phyloP scores from a whole-genome alignment of 805 yeast species.

The Kazachstania psychrophila region DNA sequence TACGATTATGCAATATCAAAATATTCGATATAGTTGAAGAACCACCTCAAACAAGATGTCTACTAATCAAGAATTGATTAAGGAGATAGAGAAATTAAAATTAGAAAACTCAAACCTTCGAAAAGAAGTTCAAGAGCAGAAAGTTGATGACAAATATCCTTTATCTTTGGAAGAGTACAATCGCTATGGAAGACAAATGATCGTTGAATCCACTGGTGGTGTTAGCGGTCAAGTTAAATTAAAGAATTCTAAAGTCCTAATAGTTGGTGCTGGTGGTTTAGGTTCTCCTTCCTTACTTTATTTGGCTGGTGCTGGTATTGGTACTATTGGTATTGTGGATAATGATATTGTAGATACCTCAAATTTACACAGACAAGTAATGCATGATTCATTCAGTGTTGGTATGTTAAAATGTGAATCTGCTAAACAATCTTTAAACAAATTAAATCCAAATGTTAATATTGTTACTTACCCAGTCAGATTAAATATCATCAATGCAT shows the following conservation, averaged over 20 bases:
- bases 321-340: constrained; percentile 77
- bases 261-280: constrained; percentile 94
- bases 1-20: no score
- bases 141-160: constrained; percentile 6
- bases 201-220: constrained; percentile 70
- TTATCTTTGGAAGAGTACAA: constrained; percentile 55
- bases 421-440: constrained; percentile 47
- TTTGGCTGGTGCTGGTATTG: constrained; percentile 82
- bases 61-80: constrained; percentile 11
- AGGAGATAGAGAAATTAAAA: constrained; percentile 20
- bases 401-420: constrained; percentile 72
- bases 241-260: constrained; percentile 51
- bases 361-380: constrained; percentile 81
- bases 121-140: not conserved
- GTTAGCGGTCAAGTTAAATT: constrained; percentile 47
- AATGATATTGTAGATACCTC: constrained; percentile 76
- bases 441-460: constrained; percentile 60
- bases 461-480: constrained; percentile 45
- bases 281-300: constrained; percentile 89
- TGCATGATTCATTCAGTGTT: constrained; percentile 58
- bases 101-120: constrained; percentile 23
- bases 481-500: constrained; percentile 48
- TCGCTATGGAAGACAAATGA: constrained; percentile 91
- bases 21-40: no score
- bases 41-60: no score